Base-by-base conservation (phyloP, 805 yeast species). In the Candida dajiaensis region DNA sequence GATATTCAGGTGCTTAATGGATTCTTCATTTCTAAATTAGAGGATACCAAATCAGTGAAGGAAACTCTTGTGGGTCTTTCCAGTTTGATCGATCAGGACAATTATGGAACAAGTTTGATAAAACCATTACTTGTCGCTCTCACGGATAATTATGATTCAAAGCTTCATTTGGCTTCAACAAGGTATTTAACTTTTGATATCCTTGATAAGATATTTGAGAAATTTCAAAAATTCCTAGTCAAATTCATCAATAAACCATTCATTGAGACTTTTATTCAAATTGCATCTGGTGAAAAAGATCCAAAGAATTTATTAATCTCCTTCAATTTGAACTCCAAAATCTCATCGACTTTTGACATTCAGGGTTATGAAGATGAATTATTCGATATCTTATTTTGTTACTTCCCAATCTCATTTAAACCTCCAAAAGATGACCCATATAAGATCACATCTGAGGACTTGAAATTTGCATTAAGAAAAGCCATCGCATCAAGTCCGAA, bases 391-490 rank as follows among this genome's bases (percentile, higher is more conserved):
- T 72, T 88, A 37, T 95, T 92, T 62, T 94, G 99, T 65, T 94
- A 94, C 67, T 94, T 92, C 69, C 99, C 99, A 12, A 90, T 94
- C 38, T 85, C 97, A 1, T 94, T 95, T 67, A 82, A 81, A 48
- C 96, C 98, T 1, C 96, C 98, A 4, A 78, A 81, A 41, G 87
- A 87, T 62, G 96, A 92, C 56, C 90, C 94, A 0, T 89, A 89
- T 62, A 80, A 82, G 51, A 85, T 89, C 52, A 80, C 96, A 0
- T 78, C 89, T 1, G 77, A 73, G 1, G 85, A 89, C 45, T 70
- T 95, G 54, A 88, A 87, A 59, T 39, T 57, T 11, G 73, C 77
- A 7, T 69, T 94, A 45, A 72, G 90, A 54, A 54, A 58, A 1
- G 83, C 90, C 4, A 71, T 89, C 39, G 71, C 87, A 2, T 71